Percentiles rank a stretch among this genome's conserved stretches.
These are phyloP conservation scores for Fusarium sacchari DNA, from an alignment of 2,329 filamentous ascomycete genomes.

Conservation along the genomic window DNA sequence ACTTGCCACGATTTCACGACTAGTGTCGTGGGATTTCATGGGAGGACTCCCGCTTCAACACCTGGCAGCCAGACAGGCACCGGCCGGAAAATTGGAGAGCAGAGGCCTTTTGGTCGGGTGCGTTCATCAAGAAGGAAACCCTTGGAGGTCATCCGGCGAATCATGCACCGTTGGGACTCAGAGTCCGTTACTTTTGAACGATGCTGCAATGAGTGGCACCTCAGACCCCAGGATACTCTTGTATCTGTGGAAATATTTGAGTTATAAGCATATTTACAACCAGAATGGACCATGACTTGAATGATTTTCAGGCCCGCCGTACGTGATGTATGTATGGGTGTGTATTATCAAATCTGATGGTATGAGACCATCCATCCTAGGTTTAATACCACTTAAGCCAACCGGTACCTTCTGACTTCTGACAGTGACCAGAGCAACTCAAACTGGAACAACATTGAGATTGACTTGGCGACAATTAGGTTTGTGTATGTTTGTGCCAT, in stretches of 20 bases:
- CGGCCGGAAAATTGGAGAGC: not conserved
- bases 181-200: not conserved
- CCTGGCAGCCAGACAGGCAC: not conserved
- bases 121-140: not conserved
- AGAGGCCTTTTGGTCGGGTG: not conserved
- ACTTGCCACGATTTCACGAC: conserved; percentile 39
- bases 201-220: not conserved
- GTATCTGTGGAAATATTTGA: not conserved
- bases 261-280: not conserved
- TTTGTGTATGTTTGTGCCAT: not conserved
- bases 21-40: conserved; percentile 8
- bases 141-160: not conserved
- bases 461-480: not conserved
- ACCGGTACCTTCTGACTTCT: not conserved
- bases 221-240: not conserved
- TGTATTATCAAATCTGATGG: not conserved
- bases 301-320: not conserved
- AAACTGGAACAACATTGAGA: not conserved
- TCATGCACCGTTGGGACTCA: not conserved
- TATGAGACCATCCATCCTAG: not conserved
- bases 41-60: conserved; percentile 20
- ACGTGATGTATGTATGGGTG: not conserved
- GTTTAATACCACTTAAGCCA: not conserved
- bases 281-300: not conserved
- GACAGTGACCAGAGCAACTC: not conserved